Evolutionary conservation across 2,329 filamentous ascomycete species (phyloP), one percentile per base, ranked within the genome.

Genomic region (Apiospora hydei): DNA sequence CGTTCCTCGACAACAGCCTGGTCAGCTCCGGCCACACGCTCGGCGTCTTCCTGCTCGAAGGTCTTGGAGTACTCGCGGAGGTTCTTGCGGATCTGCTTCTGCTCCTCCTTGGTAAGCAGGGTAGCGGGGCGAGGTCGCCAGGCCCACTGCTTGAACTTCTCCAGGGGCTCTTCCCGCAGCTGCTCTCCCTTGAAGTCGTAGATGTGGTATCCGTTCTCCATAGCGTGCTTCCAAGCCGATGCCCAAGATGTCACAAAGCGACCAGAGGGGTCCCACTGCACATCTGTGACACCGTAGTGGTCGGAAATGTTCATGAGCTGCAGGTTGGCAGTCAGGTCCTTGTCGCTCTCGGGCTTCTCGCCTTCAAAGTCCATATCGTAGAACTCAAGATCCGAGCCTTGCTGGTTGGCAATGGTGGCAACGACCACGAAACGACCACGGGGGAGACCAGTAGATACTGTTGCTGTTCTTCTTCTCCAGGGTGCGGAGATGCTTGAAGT

Each of bases 391-490:
- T 99, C 96, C 75, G 94, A 97, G 84, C 92, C 96, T 84, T 98
- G 94, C 81, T 95, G 92, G 79, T 95, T 98, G 84, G 94, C 91
- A 70, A 99, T 94, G 14, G 96, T 97, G 70, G 95, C 96, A 71
- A 99, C 91, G 67, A 98, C 92, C 49, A 98, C 96, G 80, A 99
- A 99, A 68, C 96, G 92, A 70, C 96, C 96, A 83, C 92, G 94
- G 34, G 34, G 96, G 96, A 26, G 95, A 97, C 96, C 96, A 99
- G 90, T 98, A 98, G 80, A 99, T 99, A 76, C 94, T 95, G 81
- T 99, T 99, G 89, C 93, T 98, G 85, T 97, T 98, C 91, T 98
- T 98, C 91, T 98, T 98, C 79, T 99, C 96, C 71, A 98, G 88
- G 11, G 95, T 98, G 75, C 95, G 92, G 77, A 98, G 92, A 81